A percentile compares a stretch with the other conserved stretches of the same genome.
Evolutionary conservation across 305 asterid genomes (phyloP).

Genomic region (Solanum hybrid): DNA sequence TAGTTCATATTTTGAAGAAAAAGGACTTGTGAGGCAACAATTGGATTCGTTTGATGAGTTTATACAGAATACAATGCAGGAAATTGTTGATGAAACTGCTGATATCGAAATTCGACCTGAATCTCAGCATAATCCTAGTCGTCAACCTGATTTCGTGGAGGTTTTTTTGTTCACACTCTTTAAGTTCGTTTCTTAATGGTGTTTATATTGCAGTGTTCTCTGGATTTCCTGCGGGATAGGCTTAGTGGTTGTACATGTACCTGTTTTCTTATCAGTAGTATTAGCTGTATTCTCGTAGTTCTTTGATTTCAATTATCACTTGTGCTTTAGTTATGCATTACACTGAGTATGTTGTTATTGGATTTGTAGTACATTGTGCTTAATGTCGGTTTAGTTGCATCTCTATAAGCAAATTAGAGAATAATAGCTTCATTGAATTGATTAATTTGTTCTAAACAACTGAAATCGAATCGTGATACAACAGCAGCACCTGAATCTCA

Average conservation of each 20-base stretch:
- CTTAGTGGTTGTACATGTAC: not conserved
- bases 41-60: slow-evolving; percentile 51
- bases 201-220: not conserved
- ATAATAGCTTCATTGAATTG: not conserved
- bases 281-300: not conserved
- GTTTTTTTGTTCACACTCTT: not conserved
- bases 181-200: not conserved
- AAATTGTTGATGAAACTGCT: slow-evolving; percentile 50
- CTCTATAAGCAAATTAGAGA: not conserved
- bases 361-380: not conserved
- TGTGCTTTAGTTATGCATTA: not conserved
- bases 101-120: slow-evolving; percentile 54
- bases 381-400: not conserved
- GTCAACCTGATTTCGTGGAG: slow-evolving; percentile 47
- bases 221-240: not conserved
- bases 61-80: slow-evolving; percentile 61
- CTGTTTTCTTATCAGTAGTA: not conserved
- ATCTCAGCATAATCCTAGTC: slow-evolving; percentile 40
- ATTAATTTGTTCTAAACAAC: not conserved
- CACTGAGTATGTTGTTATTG: not conserved
- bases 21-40: slow-evolving; percentile 51
- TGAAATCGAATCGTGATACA: not conserved
- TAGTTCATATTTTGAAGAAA: slow-evolving; percentile 49
- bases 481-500: not conserved
- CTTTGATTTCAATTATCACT: not conserved